Base-by-base conservation (phyloP, 192 early-diverging fungal species). In the Backusella australiensis region DNA sequence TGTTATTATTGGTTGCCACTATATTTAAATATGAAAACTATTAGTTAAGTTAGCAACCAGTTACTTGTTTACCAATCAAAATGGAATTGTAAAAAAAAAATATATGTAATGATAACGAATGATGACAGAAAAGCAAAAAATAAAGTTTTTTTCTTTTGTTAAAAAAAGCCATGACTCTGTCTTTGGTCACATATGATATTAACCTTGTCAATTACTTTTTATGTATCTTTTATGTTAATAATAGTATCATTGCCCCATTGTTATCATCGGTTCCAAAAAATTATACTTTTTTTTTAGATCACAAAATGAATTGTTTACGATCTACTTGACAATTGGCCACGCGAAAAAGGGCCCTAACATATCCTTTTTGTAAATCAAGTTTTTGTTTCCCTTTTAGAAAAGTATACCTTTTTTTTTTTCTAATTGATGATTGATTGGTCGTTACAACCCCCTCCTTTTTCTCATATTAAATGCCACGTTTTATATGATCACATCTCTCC, bases 381-480 rank as follows among this genome's bases (percentile, higher is more conserved):
- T 49, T 49, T 49, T 17, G 4, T 19, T 49, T 49, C 6, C 17
- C 17, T 49, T 49, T 49, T 49, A 17, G 46, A 49, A 49, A 49
- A 32, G 32, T 32, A 12, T 49, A 49, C 6, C 19, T n/a, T 49
- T 49, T 49, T 14, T 42, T 44, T 49, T 49, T 49, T 49, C 46
- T 49, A 49, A n/a, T 49, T 49, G 46, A 49, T 49, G 0, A n/a
- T 26, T 63, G 21, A 63, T 63, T 63, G 56, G 56, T 63, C 23
- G 32, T 32, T 32, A 32, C 32, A 32, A 14, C 56, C 26, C 26
- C 56, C n/a, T 21, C 8, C 8, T 53, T 63, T n/a, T 63, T 63
- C 56, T 63, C 56, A 63, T 63, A 63, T 63, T 63, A 63, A 49
- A 63, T 63, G 56, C 56, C 56, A 63, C 56, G 56, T 63, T 63